These are phyloP conservation scores for Paracoccidioides brasiliensis DNA, from an alignment of 2,329 filamentous ascomycete genomes.

Conservation along the genomic window DNA sequence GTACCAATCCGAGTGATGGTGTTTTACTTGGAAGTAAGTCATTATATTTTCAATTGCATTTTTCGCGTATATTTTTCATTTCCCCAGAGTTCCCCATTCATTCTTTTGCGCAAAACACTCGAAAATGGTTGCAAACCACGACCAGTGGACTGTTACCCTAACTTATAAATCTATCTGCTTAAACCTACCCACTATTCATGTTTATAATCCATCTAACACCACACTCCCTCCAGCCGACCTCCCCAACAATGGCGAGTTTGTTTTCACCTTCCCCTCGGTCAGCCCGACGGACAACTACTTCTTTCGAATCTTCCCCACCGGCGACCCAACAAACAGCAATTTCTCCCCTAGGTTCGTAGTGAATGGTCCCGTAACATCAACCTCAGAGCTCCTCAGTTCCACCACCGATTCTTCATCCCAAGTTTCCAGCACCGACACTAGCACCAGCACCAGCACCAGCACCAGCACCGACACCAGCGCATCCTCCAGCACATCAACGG, in stretches of 20 bases:
- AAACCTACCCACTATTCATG: no score
- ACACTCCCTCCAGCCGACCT: conserved; percentile 28
- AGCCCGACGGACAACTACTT: conserved; percentile 38
- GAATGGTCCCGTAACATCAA: conserved; percentile 31
- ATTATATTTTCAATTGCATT: conserved; percentile 1
- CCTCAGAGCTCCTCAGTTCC: conserved; percentile 14
- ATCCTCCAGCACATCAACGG: conserved; percentile 12
- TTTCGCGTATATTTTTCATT: neutral
- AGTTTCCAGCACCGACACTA: neutral
- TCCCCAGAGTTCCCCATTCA: no score
- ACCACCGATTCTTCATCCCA: conserved; percentile 12
- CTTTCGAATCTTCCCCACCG: conserved; percentile 40
- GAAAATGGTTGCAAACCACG: no score
- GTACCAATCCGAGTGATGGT: conserved; percentile 29
- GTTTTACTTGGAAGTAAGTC: conserved; percentile 33
- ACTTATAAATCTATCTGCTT: no score
- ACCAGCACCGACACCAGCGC: conserved; percentile 15
- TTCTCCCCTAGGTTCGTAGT: conserved; percentile 42
- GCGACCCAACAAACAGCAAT: conserved; percentile 33
- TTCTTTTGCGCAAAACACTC: no score
- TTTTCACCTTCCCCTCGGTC: conserved; percentile 34
- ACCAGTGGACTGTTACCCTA: no score
- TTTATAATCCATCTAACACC: neutral
- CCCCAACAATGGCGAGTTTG: conserved; percentile 37
- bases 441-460: conserved; percentile 10